These are phyloP conservation scores for Plenodomus lindquistii DNA, from an alignment of 2,329 filamentous ascomycete species.

Conservation along the genomic window DNA sequence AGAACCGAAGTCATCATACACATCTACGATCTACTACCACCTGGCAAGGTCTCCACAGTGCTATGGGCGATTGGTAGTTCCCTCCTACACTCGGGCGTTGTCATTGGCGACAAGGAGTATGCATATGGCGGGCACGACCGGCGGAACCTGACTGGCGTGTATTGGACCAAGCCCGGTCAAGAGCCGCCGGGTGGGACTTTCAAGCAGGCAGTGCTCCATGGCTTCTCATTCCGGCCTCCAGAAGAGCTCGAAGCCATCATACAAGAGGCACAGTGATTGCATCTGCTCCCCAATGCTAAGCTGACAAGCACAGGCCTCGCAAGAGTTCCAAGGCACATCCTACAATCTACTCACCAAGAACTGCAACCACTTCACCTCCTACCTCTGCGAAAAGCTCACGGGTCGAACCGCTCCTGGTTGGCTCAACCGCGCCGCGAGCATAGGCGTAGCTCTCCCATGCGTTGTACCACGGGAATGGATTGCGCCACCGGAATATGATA, in stretches of 20 bases:
- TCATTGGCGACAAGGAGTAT: slow-evolving; percentile 79
- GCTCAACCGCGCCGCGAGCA: slow-evolving; percentile 82
- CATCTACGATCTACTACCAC: slow-evolving; percentile 78
- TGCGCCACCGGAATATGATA: slow-evolving; percentile 74
- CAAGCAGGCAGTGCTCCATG: slow-evolving; percentile 74
- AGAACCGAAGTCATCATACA: slow-evolving; percentile 77
- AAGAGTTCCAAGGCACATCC: slow-evolving; percentile 72
- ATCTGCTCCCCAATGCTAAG: background rate
- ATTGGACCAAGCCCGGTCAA: slow-evolving; percentile 74
- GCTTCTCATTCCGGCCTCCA: slow-evolving; percentile 71
- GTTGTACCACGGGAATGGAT: slow-evolving; percentile 84
- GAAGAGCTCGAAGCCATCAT: slow-evolving; percentile 74
- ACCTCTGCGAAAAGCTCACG: slow-evolving; percentile 74
- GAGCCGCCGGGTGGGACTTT: slow-evolving; percentile 80
- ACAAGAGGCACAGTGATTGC: slow-evolving; percentile 47
- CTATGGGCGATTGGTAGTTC: slow-evolving; percentile 79
- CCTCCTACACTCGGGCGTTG: slow-evolving; percentile 80
- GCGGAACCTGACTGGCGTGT: slow-evolving; percentile 73
- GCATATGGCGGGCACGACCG: slow-evolving; percentile 82
- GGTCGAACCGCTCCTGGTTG: slow-evolving; percentile 70
- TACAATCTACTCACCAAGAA: slow-evolving; percentile 85
- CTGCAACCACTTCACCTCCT: slow-evolving; percentile 86
- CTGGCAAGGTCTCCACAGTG: slow-evolving; percentile 72
- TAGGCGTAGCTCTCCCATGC: slow-evolving; percentile 79
- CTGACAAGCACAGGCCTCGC: slow-evolving; percentile 57